Base-by-base conservation (phyloP, 83 land plant genomes). In the Thuja plicata region DNA sequence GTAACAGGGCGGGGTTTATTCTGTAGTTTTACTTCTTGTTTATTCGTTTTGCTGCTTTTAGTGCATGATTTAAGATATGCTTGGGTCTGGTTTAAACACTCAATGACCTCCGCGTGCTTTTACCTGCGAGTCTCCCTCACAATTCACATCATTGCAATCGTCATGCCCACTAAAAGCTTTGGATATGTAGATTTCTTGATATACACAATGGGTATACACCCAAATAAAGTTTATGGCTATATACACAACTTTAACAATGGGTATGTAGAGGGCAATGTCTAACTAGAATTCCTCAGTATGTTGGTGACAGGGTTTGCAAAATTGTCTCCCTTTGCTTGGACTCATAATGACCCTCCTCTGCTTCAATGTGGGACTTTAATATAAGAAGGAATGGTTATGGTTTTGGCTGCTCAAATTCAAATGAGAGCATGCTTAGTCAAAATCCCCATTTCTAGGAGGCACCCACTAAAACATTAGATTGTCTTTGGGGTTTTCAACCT, bases 61-160 rank as follows among this genome's bases (percentile, higher is more conserved):
- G 79, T 34, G 79, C 38, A 12, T 38, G 79, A 15, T 32, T 76
- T 76, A 34, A 76, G 79, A 35, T 32, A 27, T 34, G 79, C 12
- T 13, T 76, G 79, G 79, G 79, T 76, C 40, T 40, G 40, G 79
- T 5, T 13, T 34, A 34, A 12, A 12, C 40, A 76, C 79, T 76
- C 79, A 76, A 76, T 76, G 34, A 34, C 79, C 38, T 76, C 38
- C 38, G 79, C 79, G 79, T 76, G 79, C 79, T 76, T 76, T 50
- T 76, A 34, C 79, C 38, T 24, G 13, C 13, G 79, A 32, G 79
- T 76, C 79, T 76, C 40, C 79, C 15, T 76, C 77, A 73, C 32
- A 11, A 73, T 73, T 73, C 8, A 32, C 77, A 73, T 73, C 77
- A 73, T 73, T 73, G 77, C 35, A 10, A 3, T 73, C 77, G 77